Evolutionary conservation across 2,329 filamentous ascomycete genomes (phyloP), one percentile per base, ranked within the genome.

Genomic region (Trichoderma oligosporum): DNA sequence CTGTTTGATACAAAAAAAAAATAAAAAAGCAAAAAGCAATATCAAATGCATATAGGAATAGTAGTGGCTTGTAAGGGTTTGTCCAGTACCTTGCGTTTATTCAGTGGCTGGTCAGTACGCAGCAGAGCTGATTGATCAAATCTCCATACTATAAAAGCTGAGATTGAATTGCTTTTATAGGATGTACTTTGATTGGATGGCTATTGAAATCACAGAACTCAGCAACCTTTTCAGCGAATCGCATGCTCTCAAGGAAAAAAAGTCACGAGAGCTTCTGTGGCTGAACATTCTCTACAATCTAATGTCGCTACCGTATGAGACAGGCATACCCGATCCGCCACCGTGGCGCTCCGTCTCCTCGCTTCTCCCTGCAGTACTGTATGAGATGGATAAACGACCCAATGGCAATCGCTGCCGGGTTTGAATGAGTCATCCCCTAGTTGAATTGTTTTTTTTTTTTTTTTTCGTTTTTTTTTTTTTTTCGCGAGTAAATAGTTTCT

Each of bases 271-370:
- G 51, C 49, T 20, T 33, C 16, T 31, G 39, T 45, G 51, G 51
- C 51, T 54, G 20, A 22, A 16, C 45, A n/a, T n/a, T 41, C 14
- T 35, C 4, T 18, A 3, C 7, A 4, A n/a, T 7, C 20, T 22
- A 35, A 25, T 38, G 24, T 22, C 31, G 39, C 24, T 31, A 35
- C 14, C 38, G 16, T 8, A 22, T 54, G 51, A 54, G 51, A 54
- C 51, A 54, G 12, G 51, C 51, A 54, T 53, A 22, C 25, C 41
- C 51, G 51, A 45, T 44, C 51, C 51, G 41, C 31, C 25, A 45
- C 22, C 20, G 41, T 54, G 47, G 46, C 46, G 46, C 33, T 20
- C 18, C 38, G 33, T 27, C 14, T 49, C 29, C 24, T n/a, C 14
- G 5, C 11, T 6, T 5, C 41, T 12, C 41, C 51, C 51, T 46